Percentiles rank a stretch among this genome's conserved stretches.
Evolutionary conservation across 1,284 basidiomycete species (phyloP).

Genomic region (Pseudozyma tsukubaensis): DNA sequence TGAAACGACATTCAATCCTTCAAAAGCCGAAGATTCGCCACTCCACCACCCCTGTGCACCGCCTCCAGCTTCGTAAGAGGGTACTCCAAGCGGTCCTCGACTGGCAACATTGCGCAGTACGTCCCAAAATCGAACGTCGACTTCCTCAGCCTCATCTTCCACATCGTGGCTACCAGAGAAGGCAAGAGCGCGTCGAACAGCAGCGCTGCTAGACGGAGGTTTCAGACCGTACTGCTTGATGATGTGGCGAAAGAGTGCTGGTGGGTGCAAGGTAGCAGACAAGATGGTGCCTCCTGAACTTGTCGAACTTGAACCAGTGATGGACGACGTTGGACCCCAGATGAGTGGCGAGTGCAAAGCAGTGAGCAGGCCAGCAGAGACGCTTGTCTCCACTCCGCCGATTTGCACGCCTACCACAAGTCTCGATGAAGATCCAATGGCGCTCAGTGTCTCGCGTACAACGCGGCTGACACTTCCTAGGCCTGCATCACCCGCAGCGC

Average conservation of each 20-base stretch:
- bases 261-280: constrained; percentile 32
- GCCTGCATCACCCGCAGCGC: constrained; percentile 9
- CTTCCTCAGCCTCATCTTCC: constrained; percentile 16
- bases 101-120: constrained; percentile 42
- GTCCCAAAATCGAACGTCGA: constrained; percentile 56
- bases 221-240: constrained; percentile 52
- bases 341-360: constrained; percentile 46
- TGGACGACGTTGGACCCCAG: constrained; percentile 24
- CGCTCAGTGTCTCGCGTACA: constrained; percentile 24
- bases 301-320: not conserved
- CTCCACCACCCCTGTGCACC: constrained; percentile 51
- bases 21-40: constrained; percentile 25
- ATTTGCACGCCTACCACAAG: constrained; percentile 44
- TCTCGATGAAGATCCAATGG: constrained; percentile 37
- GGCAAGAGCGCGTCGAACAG: constrained; percentile 26
- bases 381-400: constrained; percentile 23
- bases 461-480: constrained; percentile 19
- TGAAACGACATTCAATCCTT: constrained; percentile 5
- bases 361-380: constrained; percentile 26
- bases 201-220: constrained; percentile 34
- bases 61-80: constrained; percentile 34
- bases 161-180: not conserved
- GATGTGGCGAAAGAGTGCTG: constrained; percentile 45
- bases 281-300: constrained; percentile 38
- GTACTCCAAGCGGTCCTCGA: constrained; percentile 50